A percentile compares a stretch with the other conserved stretches of the same genome.
Conservation (phyloP, 2,329 filamentous ascomycete genomes). For the Kalmusia sp. region DNA sequence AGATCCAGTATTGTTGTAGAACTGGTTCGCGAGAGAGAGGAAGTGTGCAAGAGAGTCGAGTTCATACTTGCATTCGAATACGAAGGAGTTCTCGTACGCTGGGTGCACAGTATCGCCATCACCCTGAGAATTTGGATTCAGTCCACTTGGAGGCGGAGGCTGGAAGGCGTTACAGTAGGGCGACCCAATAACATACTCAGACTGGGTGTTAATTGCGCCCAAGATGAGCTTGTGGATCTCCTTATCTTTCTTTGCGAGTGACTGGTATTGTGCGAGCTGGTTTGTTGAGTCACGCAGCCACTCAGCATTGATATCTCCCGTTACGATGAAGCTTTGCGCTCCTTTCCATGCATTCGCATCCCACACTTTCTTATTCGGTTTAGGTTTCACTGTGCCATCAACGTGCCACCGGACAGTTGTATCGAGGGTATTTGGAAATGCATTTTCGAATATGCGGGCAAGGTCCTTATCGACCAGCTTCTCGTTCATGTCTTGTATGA, state of each 20-base stretch:
- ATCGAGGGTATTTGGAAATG: slow-evolving; percentile 90
- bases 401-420: slow-evolving; percentile 90
- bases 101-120: slow-evolving; percentile 88
- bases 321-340: slow-evolving; percentile 90
- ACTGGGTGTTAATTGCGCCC: slow-evolving; percentile 94
- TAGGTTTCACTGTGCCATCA: slow-evolving; percentile 59
- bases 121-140: slow-evolving; percentile 75
- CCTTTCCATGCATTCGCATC: slow-evolving; percentile 74
- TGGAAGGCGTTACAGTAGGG: slow-evolving; percentile 99
- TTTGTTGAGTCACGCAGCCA: slow-evolving; percentile 95
- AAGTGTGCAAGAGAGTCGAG: slow-evolving; percentile 95
- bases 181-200: slow-evolving; percentile 90
- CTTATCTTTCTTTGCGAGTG: slow-evolving; percentile 80
- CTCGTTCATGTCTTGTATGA: slow-evolving; percentile 81
- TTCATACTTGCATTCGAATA: slow-evolving; percentile 99
- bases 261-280: slow-evolving; percentile 89
- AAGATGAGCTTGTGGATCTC: slow-evolving; percentile 80
- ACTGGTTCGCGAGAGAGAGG: slow-evolving; percentile 83
- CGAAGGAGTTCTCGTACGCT: slow-evolving; percentile 78
- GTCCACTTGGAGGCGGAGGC: slow-evolving; percentile 82
- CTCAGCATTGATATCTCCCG: slow-evolving; percentile 90
- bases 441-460: slow-evolving; percentile 91
- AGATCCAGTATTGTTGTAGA: slow-evolving; percentile 79
- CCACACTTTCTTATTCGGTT: slow-evolving; percentile 44
- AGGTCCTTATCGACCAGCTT: slow-evolving; percentile 86